Evolutionary conservation across 192 early-diverging fungal genomes (phyloP), one percentile per base, ranked within the genome.

Genomic region (Coemansia sp.): DNA sequence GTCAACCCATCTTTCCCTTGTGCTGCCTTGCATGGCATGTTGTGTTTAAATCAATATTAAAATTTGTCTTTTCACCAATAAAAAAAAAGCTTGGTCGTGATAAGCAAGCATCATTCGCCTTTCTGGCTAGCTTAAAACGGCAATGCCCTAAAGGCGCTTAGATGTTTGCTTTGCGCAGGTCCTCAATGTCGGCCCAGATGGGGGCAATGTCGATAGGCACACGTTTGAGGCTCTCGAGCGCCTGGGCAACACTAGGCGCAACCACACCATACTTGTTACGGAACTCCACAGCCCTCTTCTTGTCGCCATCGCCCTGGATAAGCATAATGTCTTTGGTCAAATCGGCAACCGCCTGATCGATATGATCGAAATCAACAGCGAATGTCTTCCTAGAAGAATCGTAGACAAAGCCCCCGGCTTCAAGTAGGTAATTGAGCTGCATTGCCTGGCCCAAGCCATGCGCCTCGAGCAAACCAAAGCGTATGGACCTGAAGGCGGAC

Each of bases 391-490:
- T 77, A 0, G 63, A 58, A 18, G 45, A 34, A 29, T 84, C 72
- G 33, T 79, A 85, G 10, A 60, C 71, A 68, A 92, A 90, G 0
- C 84, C 90, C 15, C 87, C 86, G n/a, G 85, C 69, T 56, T 87
- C 89, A 45, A 85, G 58, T 48, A 92, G 58, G 60, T 89, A 92
- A 56, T 86, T 85, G 58, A 90, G 75, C 71, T 90, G 89, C 67
- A 87, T 87, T 16, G 86, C 87, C 70, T 90, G 90, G 37, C 90
- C 90, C 59, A 86, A 53, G 0, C 88, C 89, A 64, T 92, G 89
- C 0, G 87, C 89, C 69, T 90, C 88, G 2, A 77, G 79, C 35
- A 90, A 84, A 8, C 88, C 90, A 58, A 92, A 92, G 18, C 88
- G 82, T 42, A 92, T 86, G 5, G 86, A 87, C 28, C 88, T 75